Percentiles rank a stretch among this genome's conserved stretches.
Conservation (phyloP, 2,329 filamentous ascomycete species). For the Trichophyton mentagrophytes region DNA sequence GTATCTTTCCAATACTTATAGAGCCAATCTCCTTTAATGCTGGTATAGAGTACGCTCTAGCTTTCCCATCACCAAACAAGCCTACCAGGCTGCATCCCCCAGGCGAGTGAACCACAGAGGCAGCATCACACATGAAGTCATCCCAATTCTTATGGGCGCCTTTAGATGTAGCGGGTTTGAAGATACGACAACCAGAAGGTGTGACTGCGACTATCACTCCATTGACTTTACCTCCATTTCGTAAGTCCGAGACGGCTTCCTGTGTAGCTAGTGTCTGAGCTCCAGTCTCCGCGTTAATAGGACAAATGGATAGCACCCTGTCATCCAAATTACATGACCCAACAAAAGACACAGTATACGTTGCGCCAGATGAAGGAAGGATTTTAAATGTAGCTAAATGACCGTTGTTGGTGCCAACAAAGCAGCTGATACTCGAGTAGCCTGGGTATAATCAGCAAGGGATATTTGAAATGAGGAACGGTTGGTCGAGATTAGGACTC, state of each 20-base stretch:
- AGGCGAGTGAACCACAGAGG: conserved; percentile 61
- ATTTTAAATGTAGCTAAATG: conserved; percentile 84
- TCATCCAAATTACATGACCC: conserved; percentile 57
- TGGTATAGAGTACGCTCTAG: conserved; percentile 75
- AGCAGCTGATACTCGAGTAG: conserved; percentile 87
- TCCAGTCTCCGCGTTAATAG: conserved; percentile 68
- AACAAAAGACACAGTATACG: conserved; percentile 59
- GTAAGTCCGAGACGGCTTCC: conserved; percentile 58
- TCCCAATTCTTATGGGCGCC: conserved; percentile 90
- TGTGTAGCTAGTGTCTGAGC: conserved; percentile 64
- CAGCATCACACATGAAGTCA: conserved; percentile 66
- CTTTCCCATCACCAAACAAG: conserved; percentile 69
- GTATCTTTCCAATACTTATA: conserved; percentile 48
- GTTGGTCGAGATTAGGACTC: conserved; percentile 11
- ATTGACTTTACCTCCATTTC: conserved; percentile 61
- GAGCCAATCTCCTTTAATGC: conserved; percentile 71
- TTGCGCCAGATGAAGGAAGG: conserved; percentile 54
- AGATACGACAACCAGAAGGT: conserved; percentile 63
- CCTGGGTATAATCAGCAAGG: conserved; percentile 31
- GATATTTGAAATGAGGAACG: not conserved
- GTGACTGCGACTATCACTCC: conserved; percentile 72
- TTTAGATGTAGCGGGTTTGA: conserved; percentile 71
- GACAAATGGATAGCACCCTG: conserved; percentile 59
- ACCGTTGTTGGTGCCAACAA: conserved; percentile 77
- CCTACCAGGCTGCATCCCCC: conserved; percentile 69